A percentile compares a stretch with the other conserved stretches of the same genome.
Conservation (phyloP, 495 filamentous ascomycete genomes). For the Daldinia loculata region DNA sequence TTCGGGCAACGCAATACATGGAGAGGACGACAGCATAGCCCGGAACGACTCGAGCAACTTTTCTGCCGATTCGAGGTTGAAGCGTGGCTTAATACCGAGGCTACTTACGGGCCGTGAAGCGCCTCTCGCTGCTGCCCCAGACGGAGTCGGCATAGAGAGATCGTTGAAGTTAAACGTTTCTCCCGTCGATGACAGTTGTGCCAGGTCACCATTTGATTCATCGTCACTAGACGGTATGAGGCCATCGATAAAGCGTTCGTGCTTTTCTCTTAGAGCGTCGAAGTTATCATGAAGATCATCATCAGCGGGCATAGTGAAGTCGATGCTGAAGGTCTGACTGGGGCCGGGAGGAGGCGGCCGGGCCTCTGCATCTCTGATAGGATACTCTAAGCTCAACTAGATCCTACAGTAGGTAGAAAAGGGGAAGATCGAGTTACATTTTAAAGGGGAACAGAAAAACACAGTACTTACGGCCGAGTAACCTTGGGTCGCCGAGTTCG, state of each 20-base stretch:
- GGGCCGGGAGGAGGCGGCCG: slow-evolving; percentile 50
- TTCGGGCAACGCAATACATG: slow-evolving; percentile 47
- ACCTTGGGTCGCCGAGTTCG: slow-evolving; percentile 52
- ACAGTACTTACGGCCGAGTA: slow-evolving; percentile 47
- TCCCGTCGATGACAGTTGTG: slow-evolving; percentile 27
- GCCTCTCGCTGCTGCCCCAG: slow-evolving; percentile 39
- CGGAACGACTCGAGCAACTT: slow-evolving; percentile 51
- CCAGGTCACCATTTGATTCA: slow-evolving; percentile 28
- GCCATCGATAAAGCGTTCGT: slow-evolving; percentile 48
- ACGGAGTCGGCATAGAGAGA: slow-evolving; percentile 47
- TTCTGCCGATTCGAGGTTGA: slow-evolving; percentile 58
- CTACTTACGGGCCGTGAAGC: slow-evolving; percentile 36
- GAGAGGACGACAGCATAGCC: slow-evolving; percentile 52
- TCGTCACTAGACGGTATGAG: slow-evolving; percentile 42
- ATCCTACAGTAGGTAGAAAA: neutral
- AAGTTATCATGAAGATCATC: slow-evolving; percentile 47
- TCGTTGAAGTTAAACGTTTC: slow-evolving; percentile 41
- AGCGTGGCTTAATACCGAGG: slow-evolving; percentile 54
- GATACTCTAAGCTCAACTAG: slow-evolving; percentile 10
- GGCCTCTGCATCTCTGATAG: slow-evolving; percentile 24
- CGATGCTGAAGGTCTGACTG: slow-evolving; percentile 60
- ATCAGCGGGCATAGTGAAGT: slow-evolving; percentile 53
- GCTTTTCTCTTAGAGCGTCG: slow-evolving; percentile 48
- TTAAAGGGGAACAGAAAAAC: neutral
- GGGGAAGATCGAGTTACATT: neutral